Evolutionary conservation across 208 protist species (phyloP).

Genomic region (Trypanosomatidae sp.): DNA sequence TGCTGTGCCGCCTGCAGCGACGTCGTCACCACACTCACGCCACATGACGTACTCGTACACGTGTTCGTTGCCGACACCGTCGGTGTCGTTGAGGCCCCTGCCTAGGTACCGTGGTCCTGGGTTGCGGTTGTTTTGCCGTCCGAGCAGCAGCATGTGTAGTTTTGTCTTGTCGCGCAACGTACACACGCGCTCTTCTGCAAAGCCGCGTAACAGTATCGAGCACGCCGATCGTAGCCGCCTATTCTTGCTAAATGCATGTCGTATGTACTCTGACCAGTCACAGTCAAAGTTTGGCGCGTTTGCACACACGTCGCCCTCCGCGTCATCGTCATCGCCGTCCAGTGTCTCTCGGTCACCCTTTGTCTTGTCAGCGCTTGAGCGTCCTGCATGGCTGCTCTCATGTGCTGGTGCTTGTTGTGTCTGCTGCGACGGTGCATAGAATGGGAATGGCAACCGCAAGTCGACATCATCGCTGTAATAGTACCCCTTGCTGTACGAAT

Average conservation of each 20-base stretch:
- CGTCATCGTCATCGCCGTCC: neutral
- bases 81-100: constrained; percentile 55
- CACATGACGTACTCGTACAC: constrained; percentile 81
- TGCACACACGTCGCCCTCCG: constrained; percentile 2
- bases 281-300: constrained; percentile 33
- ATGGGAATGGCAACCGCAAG: constrained; percentile 62
- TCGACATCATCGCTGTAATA: constrained; percentile 73
- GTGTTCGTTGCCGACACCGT: constrained; percentile 79
- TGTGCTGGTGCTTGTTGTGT: too few species aligned
- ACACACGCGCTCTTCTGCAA: constrained; percentile 31
- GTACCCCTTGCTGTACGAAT: constrained; percentile 57
- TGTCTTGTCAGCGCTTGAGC: too few species aligned
- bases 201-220: constrained; percentile 60
- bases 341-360: too few species aligned
- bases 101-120: constrained; percentile 72
- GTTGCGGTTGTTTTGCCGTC: constrained; percentile 68
- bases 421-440: too few species aligned
- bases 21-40: constrained; percentile 18
- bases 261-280: constrained; percentile 63
- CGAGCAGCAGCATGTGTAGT: constrained; percentile 53
- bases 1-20: too few species aligned
- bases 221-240: constrained; percentile 16
- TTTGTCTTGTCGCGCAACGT: constrained; percentile 17
- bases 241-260: constrained; percentile 10
- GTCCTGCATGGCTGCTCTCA: too few species aligned